Evolutionary conservation across 805 yeast genomes (phyloP).

Genomic region (Saturnispora besseyi): DNA sequence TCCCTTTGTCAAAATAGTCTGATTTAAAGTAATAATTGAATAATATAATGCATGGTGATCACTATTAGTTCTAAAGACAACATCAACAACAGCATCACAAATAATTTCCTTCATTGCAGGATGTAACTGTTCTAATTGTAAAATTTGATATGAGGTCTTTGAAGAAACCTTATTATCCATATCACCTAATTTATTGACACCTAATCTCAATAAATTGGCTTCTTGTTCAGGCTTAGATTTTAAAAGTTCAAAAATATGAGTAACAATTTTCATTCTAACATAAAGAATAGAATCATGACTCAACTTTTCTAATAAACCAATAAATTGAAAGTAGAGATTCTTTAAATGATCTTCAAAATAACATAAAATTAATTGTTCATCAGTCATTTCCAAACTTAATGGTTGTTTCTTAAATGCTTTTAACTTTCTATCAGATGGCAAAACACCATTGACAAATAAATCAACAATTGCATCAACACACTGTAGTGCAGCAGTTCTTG

Average conservation of each 20-base stretch:
- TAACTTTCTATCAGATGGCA: constrained; percentile 83
- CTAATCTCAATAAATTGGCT: constrained; percentile 76
- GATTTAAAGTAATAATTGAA: constrained; percentile 80
- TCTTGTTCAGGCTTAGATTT: constrained; percentile 94
- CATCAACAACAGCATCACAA: constrained; percentile 71
- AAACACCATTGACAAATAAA: constrained; percentile 70
- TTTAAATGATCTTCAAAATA: constrained; percentile 89
- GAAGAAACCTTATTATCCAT: constrained; percentile 84
- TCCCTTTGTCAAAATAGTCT: constrained; percentile 73
- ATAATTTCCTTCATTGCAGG: constrained; percentile 91
- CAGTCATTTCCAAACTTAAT: constrained; percentile 35
- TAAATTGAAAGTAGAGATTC: constrained; percentile 60
- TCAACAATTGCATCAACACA: constrained; percentile 86
- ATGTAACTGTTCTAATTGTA: constrained; percentile 79
- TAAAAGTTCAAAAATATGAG: constrained; percentile 71
- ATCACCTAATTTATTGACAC: constrained; percentile 93
- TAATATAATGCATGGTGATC: constrained; percentile 88
- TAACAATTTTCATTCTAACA: constrained; percentile 69
- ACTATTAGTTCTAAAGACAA: constrained; percentile 60
- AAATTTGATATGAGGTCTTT: constrained; percentile 70
- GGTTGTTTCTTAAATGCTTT: constrained; percentile 72
- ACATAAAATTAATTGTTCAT: constrained; percentile 56
- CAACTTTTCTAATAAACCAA: constrained; percentile 67
- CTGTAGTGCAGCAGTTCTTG: constrained; percentile 87
- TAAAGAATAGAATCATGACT: constrained; percentile 89